Evolutionary conservation across 768 basidiomycete genomes (phyloP), one percentile per base, ranked within the genome.

Genomic region (Filobasidium wieringae): DNA sequence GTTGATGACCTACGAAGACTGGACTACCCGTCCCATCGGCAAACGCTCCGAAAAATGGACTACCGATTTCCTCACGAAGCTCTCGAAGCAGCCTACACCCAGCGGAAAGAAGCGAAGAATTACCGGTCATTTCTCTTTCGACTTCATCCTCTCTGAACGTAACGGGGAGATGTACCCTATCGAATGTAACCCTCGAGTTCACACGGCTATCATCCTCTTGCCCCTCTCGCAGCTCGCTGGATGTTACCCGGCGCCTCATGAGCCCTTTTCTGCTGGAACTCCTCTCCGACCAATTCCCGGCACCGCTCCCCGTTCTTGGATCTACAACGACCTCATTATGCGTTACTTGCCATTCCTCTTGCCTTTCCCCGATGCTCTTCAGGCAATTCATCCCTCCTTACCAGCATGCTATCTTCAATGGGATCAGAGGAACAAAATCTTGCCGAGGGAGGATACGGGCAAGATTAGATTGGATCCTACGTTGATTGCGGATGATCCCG

Each of bases 1-100:
- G 73, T 65, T 74, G 55, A 74, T 74, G 73, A 70, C 71, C 2
- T 74, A 74, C 55, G 69, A 71, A 33, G 65, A 71, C 59, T 61
- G 60, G n/a, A 71, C 70, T 17, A 51, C 36, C 8, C 47, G 63
- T n/a, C 49, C 34, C 9, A 60, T 66, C 51, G 69, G 71, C 39
- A 49, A 55, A 29, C 58, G 55, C 24, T 70, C 72, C 0, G 68
- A 72, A 61, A 32, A 57, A 50, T 74, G 71, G 71, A 74, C 73
- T 3, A 54, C 53, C 19, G 55, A 57, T 1, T 65, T 74, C 33
- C 63, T 74, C 4, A 47, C 63, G 17, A 50, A 51, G 43, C 64
- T 71, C 22, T 39, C 57, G 31, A 36, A 61, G 27, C 63, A 66
- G 52, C 64, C 60, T 6, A 64, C 62, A 19, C 60, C 62, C 17